Base-by-base conservation (phyloP, 2,329 filamentous ascomycete genomes). In the Botrytis hyacinthi region DNA sequence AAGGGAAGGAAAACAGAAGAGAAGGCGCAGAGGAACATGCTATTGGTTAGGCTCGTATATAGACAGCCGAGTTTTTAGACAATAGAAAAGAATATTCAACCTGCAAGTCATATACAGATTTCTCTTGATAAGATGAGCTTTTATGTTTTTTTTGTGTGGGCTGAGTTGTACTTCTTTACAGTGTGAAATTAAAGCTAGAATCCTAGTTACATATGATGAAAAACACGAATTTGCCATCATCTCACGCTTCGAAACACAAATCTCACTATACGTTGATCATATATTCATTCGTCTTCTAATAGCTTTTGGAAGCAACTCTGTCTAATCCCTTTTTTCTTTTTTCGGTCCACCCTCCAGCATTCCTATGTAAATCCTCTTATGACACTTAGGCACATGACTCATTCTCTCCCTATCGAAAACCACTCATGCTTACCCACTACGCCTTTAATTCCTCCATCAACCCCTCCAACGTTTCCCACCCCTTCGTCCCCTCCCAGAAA, bases 401-500 rank as follows among this genome's bases (percentile, higher is more conserved):
- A 37, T 12, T 12, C 29, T 14, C 32, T 35, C 32, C 0, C 29
- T 29, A 37, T 37, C 8, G 2, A 35, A 18, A 60, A 22, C 32
- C 32, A 40, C 22, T 29, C 20, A n/a, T 46, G 0, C 2, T 22
- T 20, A 29, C 22, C 8, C 7, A 29, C 46, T 67, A 67, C 37
- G 14, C 46, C 26, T 29, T 88, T 78, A 91, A 79, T 9, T 87
- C 88, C 62, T 89, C 85, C 83, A 91, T 81, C 77, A 88, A 79
- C 7, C 83, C 85, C 80, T 88, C 83, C 80, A 96, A 81, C 75
- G 83, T 86, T 65, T 85, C 85, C 91, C 90, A 96, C 42, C 88
- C 92, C 59, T 86, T 84, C 44, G 86, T 92, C 18, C 88, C 94
- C 83, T 97, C 94, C 94, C 95, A 98, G 20, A 83, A 87, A 79